Conservation (phyloP, 805 yeast species). For the Candida hispaniensis region DNA sequence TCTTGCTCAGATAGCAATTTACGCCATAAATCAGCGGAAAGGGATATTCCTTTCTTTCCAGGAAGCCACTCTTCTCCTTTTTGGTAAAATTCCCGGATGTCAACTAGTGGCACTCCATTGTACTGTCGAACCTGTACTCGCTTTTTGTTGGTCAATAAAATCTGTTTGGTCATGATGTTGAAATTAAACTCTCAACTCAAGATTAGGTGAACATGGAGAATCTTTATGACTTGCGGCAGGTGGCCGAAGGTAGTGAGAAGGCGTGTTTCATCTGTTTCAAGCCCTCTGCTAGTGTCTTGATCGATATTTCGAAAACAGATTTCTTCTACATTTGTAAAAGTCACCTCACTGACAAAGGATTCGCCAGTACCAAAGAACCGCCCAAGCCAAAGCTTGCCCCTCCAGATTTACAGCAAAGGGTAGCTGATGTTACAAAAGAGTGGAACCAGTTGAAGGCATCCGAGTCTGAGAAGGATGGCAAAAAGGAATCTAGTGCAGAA, state of each 20-base stretch:
- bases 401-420: conserved; percentile 26
- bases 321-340: conserved; percentile 43
- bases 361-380: conserved; percentile 36
- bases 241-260: conserved; percentile 36
- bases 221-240: conserved; percentile 37
- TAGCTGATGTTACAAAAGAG: conserved; percentile 26
- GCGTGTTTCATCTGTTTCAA: conserved; percentile 46
- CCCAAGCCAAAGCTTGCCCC: conserved; percentile 27
- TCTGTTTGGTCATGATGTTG: too few species aligned
- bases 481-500: conserved; percentile 19
- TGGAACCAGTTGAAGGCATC: conserved; percentile 25
- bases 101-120: conserved; percentile 57
- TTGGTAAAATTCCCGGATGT: conserved; percentile 70
- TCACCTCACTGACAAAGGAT: conserved; percentile 40
- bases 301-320: conserved; percentile 34
- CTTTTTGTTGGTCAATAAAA: too few species aligned
- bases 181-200: too few species aligned
- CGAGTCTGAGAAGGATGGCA: conserved; percentile 19
- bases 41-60: conserved; percentile 50
- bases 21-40: too few species aligned
- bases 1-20: too few species aligned
- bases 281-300: conserved; percentile 41
- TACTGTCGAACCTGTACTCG: conserved; percentile 64
- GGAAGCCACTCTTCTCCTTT: conserved; percentile 60
- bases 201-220: too few species aligned